Evolutionary conservation across 306 rosid genomes (phyloP), one percentile per base, ranked within the genome.

Genomic region (Chamaecrista fasciculata): DNA sequence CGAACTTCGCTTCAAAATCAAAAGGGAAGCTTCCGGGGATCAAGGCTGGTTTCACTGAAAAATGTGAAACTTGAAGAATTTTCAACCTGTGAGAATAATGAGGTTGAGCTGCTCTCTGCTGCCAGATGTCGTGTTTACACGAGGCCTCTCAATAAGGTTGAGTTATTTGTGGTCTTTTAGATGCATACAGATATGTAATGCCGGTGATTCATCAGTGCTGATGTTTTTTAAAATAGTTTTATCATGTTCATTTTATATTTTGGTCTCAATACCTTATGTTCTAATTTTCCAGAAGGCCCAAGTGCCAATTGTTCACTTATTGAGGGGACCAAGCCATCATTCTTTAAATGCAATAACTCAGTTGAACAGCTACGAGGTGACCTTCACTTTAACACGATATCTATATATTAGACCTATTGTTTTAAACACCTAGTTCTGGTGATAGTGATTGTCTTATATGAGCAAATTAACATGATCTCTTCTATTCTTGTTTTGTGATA

Each of bases 271-370:
- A 37, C 48, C 61, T 66, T 73, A 63, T 33, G 66, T 67, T 51
- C 73, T 25, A 24, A 39, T 48, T 67, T 66, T 24, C 62, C 83
- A 90, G 98, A 84, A 16, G 70, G 66, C 65, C 34, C 86, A 66
- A 58, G 81, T 57, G 66, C 81, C 95, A 29, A 70, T 85, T 76
- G 79, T 81, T 77, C 97, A 94, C 78, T 78, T 84, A 78, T 81
- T 81, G 52, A 86, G 80, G 81, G 96, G 97, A 52, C 84, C 87
- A 49, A 81, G 62, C 47, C 80, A 70, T 85, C 98, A 90, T 81
- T 77, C 97, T 74, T 76, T 86, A 55, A 79, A 83, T 40, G 80
- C 74, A 66, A 76, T 86, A 71, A 26, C 69, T 79, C 80, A 76
- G 71, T 66, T 94, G 83, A 84, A 75, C 70, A 58, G 75, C 36